Base-by-base conservation (phyloP, 2,329 filamentous ascomycete species). In the Claviceps fusiformis region DNA sequence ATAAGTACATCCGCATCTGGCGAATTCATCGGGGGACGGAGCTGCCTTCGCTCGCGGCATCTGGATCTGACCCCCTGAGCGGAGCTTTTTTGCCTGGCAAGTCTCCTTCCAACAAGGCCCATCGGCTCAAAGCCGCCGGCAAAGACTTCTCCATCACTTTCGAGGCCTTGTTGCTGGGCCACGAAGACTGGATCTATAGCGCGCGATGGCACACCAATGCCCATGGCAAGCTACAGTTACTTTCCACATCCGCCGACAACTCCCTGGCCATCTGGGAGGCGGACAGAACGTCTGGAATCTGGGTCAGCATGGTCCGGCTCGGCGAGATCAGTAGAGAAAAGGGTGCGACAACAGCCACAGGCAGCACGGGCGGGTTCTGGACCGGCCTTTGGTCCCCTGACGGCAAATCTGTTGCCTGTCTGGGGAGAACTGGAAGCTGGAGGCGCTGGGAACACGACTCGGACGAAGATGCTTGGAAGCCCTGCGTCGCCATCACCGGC, bases 101-200 rank as follows among this genome's bases (percentile, higher is more conserved):
- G 59, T 87, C 87, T 0, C 76, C 95, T 0, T 89, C 89, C 0
- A 97, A 96, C 69, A 97, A 96, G 70, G 86, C 87, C 0, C 87
- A 97, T 67, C 80, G 81, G 54, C 82, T 98, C 56, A 78, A 80
- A 46, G 76, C 80, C 2, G 74, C 71, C 0, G 75, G 71, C 1
- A 75, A 73, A 4, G 84, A 85, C 60, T 92, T 87, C 68, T 87
- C 86, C 7, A 77, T 95, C 55, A 95, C 90, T 0, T 97, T 98
- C 61, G 93, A 98, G 68, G 93, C 93, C 1, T 75, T 98, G 3
- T 78, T 98, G 6, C 80, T 98, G 3, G 93, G 93, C 9, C 93
- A 98, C 65, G 93, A 98, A 66, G 93, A 98, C 65, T 98, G 93
- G 93, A 92, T 98, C 56, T 97, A 95, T 70, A 95, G 87, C 55